Percentiles rank a stretch among this genome's conserved stretches.
Evolutionary conservation across 164 flowering plant species (phyloP).

Genomic region (Vitis cinerea): DNA sequence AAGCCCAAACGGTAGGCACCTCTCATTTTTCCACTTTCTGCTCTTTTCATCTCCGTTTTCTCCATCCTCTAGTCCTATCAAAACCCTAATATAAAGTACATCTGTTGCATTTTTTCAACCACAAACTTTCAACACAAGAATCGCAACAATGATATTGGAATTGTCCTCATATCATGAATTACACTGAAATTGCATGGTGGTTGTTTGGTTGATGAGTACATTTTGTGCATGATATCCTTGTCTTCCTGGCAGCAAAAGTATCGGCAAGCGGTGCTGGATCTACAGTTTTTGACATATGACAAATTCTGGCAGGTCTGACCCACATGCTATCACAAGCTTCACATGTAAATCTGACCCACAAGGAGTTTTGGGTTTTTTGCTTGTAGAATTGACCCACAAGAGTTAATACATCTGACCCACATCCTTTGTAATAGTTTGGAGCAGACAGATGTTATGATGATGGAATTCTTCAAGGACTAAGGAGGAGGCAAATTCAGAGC

Average conservation of each 20-base stretch:
- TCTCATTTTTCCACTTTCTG: not conserved
- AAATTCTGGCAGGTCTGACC: constrained; percentile 5
- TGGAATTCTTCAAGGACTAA: not conserved
- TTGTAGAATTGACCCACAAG: not conserved
- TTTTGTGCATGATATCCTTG: not conserved
- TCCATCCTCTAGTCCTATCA: constrained; percentile 7
- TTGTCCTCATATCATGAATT: not conserved
- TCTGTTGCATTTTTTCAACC: constrained; percentile 9
- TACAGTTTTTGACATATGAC: not conserved
- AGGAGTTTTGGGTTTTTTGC: not conserved
- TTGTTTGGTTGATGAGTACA: not conserved
- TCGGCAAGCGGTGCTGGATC: too few species aligned
- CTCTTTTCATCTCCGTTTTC: not conserved
- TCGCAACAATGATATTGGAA: not conserved
- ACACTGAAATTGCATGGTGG: not conserved
- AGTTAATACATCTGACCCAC: constrained; percentile 10
- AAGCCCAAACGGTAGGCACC: not conserved
- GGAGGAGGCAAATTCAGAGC: not conserved
- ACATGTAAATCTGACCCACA: constrained; percentile 10
- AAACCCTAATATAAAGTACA: constrained; percentile 5
- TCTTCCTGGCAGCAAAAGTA: not conserved
- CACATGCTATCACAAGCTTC: constrained; percentile 10
- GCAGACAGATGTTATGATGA: constrained; percentile 6
- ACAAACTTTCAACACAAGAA: constrained; percentile 1
- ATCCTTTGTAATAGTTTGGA: not conserved